These are phyloP conservation scores for Citrus medica DNA, from an alignment of 345 rosid genomes.

Conservation along the genomic window DNA sequence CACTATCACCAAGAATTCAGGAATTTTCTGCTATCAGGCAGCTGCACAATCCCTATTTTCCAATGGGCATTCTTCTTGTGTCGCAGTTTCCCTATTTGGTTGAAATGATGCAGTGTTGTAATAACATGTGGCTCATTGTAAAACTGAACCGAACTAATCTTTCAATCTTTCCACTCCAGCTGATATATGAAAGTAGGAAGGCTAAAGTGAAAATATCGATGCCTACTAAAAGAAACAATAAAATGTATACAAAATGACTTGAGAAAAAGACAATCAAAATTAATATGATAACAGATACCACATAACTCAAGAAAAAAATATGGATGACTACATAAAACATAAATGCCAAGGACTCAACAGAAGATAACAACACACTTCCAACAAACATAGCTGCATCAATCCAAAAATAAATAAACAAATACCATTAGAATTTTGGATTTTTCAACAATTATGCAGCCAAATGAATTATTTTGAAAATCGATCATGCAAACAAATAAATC, in stretches of 20 bases:
- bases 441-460: neutral
- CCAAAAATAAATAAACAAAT: neutral
- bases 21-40: neutral
- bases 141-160: neutral
- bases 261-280: neutral
- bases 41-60: neutral
- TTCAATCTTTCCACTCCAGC: neutral
- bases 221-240: neutral
- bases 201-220: neutral
- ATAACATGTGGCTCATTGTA: neutral
- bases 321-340: neutral
- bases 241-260: neutral
- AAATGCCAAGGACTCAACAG: neutral
- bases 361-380: neutral
- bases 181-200: neutral
- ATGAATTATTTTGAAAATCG: neutral
- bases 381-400: neutral
- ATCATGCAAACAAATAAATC: neutral
- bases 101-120: neutral
- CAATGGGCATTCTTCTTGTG: neutral
- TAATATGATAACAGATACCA: neutral
- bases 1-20: neutral
- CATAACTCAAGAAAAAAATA: neutral
- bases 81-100: neutral
- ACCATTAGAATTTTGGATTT: neutral